A percentile compares a stretch with the other conserved stretches of the same genome.
phyloP scores from a whole-genome alignment of 164 flowering plant genomes.

The Dillenia suffruticosa region DNA sequence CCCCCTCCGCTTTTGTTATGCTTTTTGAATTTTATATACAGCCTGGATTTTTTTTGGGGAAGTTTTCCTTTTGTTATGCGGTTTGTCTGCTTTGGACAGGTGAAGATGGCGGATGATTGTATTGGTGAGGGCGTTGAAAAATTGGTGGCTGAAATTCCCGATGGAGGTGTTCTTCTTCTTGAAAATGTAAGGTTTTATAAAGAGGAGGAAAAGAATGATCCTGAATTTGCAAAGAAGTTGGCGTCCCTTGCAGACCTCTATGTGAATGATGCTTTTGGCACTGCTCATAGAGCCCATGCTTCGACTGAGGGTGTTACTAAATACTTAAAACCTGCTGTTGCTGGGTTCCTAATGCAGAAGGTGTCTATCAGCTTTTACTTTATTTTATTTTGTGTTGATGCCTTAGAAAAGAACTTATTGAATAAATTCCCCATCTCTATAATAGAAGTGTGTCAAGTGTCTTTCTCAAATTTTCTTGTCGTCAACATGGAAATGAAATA shows the following conservation, averaged over 20 bases:
- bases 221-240: conserved; percentile 81
- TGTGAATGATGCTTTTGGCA: conserved; percentile 88
- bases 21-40: background rate
- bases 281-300: conserved; percentile 91
- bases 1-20: background rate
- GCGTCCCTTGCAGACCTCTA: conserved; percentile 80
- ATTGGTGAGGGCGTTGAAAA: conserved; percentile 74
- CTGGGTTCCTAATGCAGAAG: conserved; percentile 95
- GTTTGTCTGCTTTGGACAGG: conserved; percentile 27
- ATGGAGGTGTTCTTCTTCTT: conserved; percentile 80
- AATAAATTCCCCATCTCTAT: too few relatives aligned
- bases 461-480: too few relatives aligned
- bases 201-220: conserved; percentile 93
- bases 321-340: conserved; percentile 75
- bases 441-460: too few relatives aligned
- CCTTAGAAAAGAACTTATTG: too few relatives aligned
- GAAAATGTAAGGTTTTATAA: conserved; percentile 84
- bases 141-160: conserved; percentile 57
- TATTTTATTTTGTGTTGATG: too few relatives aligned
- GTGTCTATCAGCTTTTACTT: conserved; percentile 18
- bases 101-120: conserved; percentile 76
- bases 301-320: conserved; percentile 88
- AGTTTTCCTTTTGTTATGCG: background rate
- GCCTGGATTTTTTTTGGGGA: background rate
- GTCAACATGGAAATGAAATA: too few relatives aligned